phyloP scores from a whole-genome alignment of 768 basidiomycete species.

The Sistotremastrum suecicum region DNA sequence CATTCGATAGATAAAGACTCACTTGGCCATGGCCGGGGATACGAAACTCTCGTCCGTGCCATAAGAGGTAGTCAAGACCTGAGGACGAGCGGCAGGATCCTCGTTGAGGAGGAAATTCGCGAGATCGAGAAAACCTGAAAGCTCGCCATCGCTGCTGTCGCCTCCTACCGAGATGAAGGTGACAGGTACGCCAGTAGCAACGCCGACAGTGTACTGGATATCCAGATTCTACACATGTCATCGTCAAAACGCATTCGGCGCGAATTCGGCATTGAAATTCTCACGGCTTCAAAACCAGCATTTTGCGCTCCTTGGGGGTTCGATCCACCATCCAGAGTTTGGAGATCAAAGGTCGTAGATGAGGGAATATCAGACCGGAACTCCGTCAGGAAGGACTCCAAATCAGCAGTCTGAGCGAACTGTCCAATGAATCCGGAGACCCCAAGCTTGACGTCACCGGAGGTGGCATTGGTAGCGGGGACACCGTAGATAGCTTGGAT shows the following conservation, averaged over 20 bases:
- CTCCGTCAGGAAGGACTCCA: slow-evolving; percentile 4
- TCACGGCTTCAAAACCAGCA: slow-evolving; percentile 9
- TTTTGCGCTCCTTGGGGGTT: slow-evolving; percentile 5
- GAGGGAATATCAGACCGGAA: slow-evolving; percentile 11
- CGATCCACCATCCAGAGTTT: slow-evolving; percentile 10
- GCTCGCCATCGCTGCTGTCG: slow-evolving; percentile 4
- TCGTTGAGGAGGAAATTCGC: slow-evolving; percentile 13
- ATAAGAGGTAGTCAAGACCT: slow-evolving; percentile 21
- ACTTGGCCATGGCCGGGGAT: slow-evolving; percentile 14
- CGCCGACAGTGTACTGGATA: slow-evolving; percentile 15
- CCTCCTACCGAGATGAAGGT: slow-evolving; percentile 13
- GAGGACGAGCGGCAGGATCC: slow-evolving; percentile 11
- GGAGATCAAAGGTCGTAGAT: slow-evolving; percentile 9
- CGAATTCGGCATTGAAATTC: not conserved
- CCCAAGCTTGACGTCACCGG: slow-evolving; percentile 13
- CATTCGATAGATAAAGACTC: slow-evolving; percentile 1
- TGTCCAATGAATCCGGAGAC: slow-evolving; percentile 20
- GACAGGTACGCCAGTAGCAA: slow-evolving; percentile 19
- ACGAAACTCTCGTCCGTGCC: slow-evolving; percentile 17
- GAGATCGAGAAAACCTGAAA: slow-evolving; percentile 10
- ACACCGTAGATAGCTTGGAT: slow-evolving; percentile 22
- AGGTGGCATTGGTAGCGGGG: slow-evolving; percentile 16
- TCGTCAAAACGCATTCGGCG: not conserved
- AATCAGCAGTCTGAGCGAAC: slow-evolving; percentile 17
- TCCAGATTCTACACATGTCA: slow-evolving; percentile 3